Evolutionary conservation across 1,284 basidiomycete genomes (phyloP), one percentile per base, ranked within the genome.

Genomic region (Malassezia restricta): DNA sequence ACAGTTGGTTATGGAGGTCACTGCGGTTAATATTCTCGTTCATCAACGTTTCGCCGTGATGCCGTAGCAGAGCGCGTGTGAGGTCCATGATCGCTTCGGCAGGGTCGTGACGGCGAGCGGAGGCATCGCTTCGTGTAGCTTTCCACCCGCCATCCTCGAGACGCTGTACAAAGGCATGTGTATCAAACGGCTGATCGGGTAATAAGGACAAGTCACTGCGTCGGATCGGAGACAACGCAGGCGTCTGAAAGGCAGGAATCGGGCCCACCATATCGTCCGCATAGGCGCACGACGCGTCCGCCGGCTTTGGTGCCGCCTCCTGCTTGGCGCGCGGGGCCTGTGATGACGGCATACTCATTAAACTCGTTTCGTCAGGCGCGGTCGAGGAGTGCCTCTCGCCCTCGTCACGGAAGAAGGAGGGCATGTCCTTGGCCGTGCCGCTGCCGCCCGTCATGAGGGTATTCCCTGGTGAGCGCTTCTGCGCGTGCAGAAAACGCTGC

Each of bases 1-100:
- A 99, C 9, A 89, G 88, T 82, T 92, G 65, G 40, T 70, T 64
- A 56, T 65, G 58, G 48, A 90, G 74, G 71, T 95, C 90, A 73
- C 91, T 86, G 40, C 79, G 78, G 35, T 82, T 83, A 66, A 95
- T 76, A 37, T 86, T 83, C 50, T 85, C 83, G 47, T 81, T 76
- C 51, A 80, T 78, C 6, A 92, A 85, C 60, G 80, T 76, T n/a
- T 82, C 82, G 46, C 86, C 78, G 30, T 87, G 79, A 62, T 84
- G 81, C 3, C 86, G 80, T 32, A 96, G 79, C 62, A 94, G 75
- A 0, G 82, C 83, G 45, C 86, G 79, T 9, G 87, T 87, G 3
- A 86, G 85, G 20, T 85, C 80, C 90, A 95, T 95, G 55, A 96
- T 61, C 17, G 66, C 65, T 44, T 71, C 65, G 11, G 69, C 67